phyloP scores from a whole-genome alignment of 345 rosid species.

The Schrenkiella parvula region DNA sequence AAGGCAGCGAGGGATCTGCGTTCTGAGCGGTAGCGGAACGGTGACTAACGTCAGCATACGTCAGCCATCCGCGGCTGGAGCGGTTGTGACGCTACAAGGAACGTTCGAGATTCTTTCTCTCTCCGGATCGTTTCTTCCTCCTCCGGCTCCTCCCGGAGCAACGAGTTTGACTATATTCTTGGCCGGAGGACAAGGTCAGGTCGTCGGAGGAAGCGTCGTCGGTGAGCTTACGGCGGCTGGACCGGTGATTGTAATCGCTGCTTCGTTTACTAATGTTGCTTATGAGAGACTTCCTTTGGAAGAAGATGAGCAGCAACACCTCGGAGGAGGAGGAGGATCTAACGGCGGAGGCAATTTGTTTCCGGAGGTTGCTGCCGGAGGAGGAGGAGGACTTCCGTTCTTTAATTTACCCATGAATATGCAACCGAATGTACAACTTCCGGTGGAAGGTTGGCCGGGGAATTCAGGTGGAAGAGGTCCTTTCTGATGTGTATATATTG shows the following conservation, averaged over 20 bases:
- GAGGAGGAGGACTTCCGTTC: conserved; percentile 78
- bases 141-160: conserved; percentile 97
- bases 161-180: conserved; percentile 88
- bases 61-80: conserved; percentile 87
- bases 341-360: conserved; percentile 36
- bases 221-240: conserved; percentile 97
- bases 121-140: conserved; percentile 89
- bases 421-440: conserved; percentile 61
- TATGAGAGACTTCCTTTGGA: conserved; percentile 94
- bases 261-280: conserved; percentile 94
- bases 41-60: conserved; percentile 90
- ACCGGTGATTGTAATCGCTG: conserved; percentile 90
- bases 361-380: conserved; percentile 28
- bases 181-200: conserved; percentile 96
- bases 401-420: conserved; percentile 81
- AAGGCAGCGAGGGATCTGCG: conserved; percentile 89
- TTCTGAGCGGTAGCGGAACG: conserved; percentile 84
- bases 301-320: conserved; percentile 67
- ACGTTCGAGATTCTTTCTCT: conserved; percentile 92
- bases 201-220: conserved; percentile 91
- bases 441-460: conserved; percentile 89
- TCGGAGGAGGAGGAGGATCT: conserved; percentile 30
- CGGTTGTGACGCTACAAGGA: conserved; percentile 85
- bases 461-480: conserved; percentile 65
- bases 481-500: conserved; percentile 25